phyloP scores from a whole-genome alignment of 2,329 filamentous ascomycete genomes.

The Verticillium tricorpus region DNA sequence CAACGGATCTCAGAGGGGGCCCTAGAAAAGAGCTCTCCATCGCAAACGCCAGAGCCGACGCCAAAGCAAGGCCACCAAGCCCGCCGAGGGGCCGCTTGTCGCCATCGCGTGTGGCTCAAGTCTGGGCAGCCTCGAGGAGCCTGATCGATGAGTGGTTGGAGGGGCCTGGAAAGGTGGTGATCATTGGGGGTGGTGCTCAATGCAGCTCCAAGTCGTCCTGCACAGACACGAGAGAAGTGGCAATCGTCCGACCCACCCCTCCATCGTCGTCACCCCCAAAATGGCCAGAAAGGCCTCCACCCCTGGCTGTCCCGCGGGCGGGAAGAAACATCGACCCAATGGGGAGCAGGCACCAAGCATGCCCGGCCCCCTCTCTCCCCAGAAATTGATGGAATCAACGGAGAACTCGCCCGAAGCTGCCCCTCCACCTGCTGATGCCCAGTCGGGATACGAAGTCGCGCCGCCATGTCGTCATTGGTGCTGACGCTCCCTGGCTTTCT shows the following conservation, averaged over 20 bases:
- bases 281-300: not conserved
- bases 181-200: not conserved
- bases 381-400: not conserved
- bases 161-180: not conserved
- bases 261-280: not conserved
- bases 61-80: not conserved
- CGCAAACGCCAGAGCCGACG: too few species aligned
- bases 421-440: not conserved
- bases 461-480: not conserved
- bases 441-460: not conserved
- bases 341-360: not conserved
- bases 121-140: not conserved
- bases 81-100: not conserved
- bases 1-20: not conserved
- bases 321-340: not conserved
- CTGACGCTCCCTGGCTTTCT: not conserved
- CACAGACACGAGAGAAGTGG: not conserved
- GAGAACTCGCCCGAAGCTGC: not conserved
- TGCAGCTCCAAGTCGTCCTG: not conserved
- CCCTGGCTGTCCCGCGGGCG: not conserved
- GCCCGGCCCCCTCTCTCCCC: not conserved
- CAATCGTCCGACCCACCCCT: not conserved
- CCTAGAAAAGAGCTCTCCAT: not conserved
- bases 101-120: not conserved
- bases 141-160: not conserved